Evolutionary conservation across 1,284 basidiomycete genomes (phyloP), one percentile per base, ranked within the genome.

Genomic region (Marasmius fiardii): DNA sequence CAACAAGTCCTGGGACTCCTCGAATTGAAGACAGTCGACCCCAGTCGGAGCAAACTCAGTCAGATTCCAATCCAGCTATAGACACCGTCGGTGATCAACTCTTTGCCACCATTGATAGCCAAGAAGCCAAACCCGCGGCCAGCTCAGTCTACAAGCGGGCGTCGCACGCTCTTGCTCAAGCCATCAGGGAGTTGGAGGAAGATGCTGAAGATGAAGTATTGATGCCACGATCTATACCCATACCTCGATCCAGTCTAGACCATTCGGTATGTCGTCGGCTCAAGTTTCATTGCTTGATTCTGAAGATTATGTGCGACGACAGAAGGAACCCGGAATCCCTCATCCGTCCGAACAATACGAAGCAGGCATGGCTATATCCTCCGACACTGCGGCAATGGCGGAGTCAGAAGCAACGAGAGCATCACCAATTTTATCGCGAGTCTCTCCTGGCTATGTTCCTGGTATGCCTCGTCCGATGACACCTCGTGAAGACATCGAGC

Each of bases 391-490:
- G 45, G 65, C 73, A 21, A 73, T 70, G 54, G 63, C 74, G 43
- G 74, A 79, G 48, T 65, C 74, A 26, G 77, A 78, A 43, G 72
- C 74, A 53, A 76, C 74, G 26, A 78, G 76, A 18, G 68, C 78
- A 50, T 86, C 86, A 1, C 85, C 84, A 43, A 74, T 80, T 35
- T 87, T 87, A 52, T 78, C 81, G 2, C 85, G 83, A 54, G 82
- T 81, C 20, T 65, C 89, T 21, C 89, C 89, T 53, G 90, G 90
- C n/a, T 92, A 92, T 69, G 84, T 91, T 56, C 90, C 90, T 35
- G 90, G 90, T 4, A 92, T 92, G 90, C 88, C 88, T 33, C 77
- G 90, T 47, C 90, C 90, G 12, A 90, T 92, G 85, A 92, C 90
- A 10, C 90, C 90, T 21, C 82, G 82, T 57, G 86, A 89, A 34